These are phyloP conservation scores for Calonectria naviculata DNA, from an alignment of 2,329 filamentous ascomycete species.

Conservation along the genomic window DNA sequence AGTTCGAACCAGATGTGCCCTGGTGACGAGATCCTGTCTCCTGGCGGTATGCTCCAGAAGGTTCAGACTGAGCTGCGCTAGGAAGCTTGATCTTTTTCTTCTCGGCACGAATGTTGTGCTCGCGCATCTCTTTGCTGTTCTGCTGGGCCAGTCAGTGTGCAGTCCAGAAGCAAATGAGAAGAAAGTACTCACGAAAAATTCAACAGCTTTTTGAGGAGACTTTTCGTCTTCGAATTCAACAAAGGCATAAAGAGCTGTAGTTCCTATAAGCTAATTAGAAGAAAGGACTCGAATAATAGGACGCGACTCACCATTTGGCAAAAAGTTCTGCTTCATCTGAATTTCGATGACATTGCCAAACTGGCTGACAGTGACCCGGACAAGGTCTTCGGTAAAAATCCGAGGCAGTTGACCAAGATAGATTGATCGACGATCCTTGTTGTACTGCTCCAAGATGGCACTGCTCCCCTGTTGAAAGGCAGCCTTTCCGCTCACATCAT, in stretches of 20 bases:
- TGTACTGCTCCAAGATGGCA: constrained; percentile 46
- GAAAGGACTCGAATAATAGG: background rate
- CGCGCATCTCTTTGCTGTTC: background rate
- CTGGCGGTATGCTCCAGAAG: background rate
- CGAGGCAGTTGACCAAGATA: constrained; percentile 60
- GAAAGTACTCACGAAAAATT: background rate
- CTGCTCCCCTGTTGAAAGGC: background rate
- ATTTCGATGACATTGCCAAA: constrained; percentile 49
- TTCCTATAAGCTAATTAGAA: constrained; percentile 33
- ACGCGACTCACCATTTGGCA: constrained; percentile 25
- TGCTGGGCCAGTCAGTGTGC: background rate
- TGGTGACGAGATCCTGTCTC: background rate
- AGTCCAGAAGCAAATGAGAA: background rate
- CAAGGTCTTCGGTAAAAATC: constrained; percentile 47
- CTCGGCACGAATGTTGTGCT: background rate
- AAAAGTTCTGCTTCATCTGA: constrained; percentile 11
- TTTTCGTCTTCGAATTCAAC: constrained; percentile 43
- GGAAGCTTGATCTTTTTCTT: constrained; percentile 6
- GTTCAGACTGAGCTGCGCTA: background rate
- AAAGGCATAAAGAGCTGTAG: constrained; percentile 46
- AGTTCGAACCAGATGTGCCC: background rate
- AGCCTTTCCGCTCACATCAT: constrained; percentile 19
- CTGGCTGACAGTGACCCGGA: constrained; percentile 49
- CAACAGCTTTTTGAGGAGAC: background rate
- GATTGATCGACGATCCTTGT: constrained; percentile 58